phyloP scores from a whole-genome alignment of 768 basidiomycete species.

The Kwoniella bestiolae region DNA sequence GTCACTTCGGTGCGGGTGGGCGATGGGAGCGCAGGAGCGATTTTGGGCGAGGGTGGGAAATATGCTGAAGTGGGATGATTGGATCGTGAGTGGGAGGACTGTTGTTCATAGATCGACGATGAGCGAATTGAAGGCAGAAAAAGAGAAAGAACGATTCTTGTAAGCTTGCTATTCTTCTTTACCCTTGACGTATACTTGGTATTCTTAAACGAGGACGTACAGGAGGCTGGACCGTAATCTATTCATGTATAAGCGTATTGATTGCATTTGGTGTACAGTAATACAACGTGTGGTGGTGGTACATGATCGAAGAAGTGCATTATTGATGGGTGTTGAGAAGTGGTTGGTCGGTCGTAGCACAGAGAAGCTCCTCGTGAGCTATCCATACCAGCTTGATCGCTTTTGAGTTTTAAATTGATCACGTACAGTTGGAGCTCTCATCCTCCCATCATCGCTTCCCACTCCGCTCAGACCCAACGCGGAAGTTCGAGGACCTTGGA shows the following conservation, averaged over 20 bases:
- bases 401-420: constrained; percentile 8
- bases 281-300: background rate
- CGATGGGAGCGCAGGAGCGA: background rate
- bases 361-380: constrained; percentile 1
- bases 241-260: background rate
- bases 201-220: constrained; percentile 33
- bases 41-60: constrained; percentile 7
- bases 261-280: background rate
- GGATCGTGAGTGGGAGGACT: constrained; percentile 21
- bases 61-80: constrained; percentile 22
- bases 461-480: constrained; percentile 40
- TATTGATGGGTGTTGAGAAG: background rate
- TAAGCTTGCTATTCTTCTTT: constrained; percentile 15
- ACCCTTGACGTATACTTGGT: constrained; percentile 18
- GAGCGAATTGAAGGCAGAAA: constrained; percentile 5
- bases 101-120: background rate
- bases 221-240: constrained; percentile 54
- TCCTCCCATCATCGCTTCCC: constrained; percentile 22
- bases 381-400: constrained; percentile 26
- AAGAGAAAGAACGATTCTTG: constrained; percentile 9
- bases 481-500: constrained; percentile 31
- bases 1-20: constrained; percentile 1
- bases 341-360: background rate
- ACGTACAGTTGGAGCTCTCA: constrained; percentile 48
- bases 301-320: background rate